Base-by-base conservation (phyloP, 176 grass and related monocot genomes). In the Cenchrus americanus region DNA sequence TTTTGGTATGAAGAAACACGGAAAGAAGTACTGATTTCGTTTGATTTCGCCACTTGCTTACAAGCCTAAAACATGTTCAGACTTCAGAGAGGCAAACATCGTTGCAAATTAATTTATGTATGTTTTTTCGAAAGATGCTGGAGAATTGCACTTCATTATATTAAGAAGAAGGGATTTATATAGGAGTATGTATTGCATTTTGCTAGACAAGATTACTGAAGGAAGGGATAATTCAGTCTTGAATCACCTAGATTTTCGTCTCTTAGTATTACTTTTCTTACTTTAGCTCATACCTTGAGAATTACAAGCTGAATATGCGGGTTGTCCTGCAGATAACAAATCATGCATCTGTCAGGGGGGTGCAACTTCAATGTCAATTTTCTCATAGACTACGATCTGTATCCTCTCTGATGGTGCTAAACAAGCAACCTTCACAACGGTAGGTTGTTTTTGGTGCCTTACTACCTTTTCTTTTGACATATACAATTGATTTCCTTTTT, bases 311-410 rank as follows among this genome's bases (percentile, higher is more conserved):
- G 68, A 78, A 63, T 58, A 23, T 79, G 67, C 13, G 40, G 34
- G 34, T 37, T 37, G 34, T 37, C 0, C 10, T 86, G 68, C 80
- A 90, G 80, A 55, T 75, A 70, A 24, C 59, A 15, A 80, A 73
- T 63, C 10, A 69, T 21, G 55, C 10, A 71, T 74, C 43, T 49
- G 22, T 52, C 60, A 62, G 17, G 13, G 51, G 52, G 0, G 1
- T 61, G 53, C 22, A 0, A 53, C 22, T 7, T 10, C 80, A 66
- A 6, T 74, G 58, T 73, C 50, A 19, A 3, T 79, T 73, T 82
- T 57, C 18, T 17, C 18, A 59, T 41, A 14, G 26, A 37, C 24
- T 72, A 7, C 12, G n/a, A 44, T 79, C 41, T 42, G 7, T 62
- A 10, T 11, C 52, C 69, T 62, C 17, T 62, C 69, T 9, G 19